Base-by-base conservation (phyloP, 768 basidiomycete species). In the Solioccasus polychromus region DNA sequence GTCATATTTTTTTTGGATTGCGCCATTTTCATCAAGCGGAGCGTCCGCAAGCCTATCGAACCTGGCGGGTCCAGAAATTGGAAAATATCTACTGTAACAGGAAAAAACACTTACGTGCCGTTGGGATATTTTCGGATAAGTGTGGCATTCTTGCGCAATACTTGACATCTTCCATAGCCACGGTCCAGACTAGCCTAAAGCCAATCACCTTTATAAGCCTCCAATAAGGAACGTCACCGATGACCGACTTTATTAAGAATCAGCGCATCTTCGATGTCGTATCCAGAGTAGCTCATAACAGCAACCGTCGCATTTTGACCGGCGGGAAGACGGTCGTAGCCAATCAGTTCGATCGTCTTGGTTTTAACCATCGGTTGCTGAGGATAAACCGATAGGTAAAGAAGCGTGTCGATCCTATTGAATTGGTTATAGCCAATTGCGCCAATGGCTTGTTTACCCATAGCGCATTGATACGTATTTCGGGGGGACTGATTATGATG, bases 311-410 rank as follows among this genome's bases (percentile, higher is more conserved):
- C 96, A 63, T 99, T 99, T 67, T 99, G 94, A 12, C 96, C 96
- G 5, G 96, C 96, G 5, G 96, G 96, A 5, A 99, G 78, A 50
- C 86, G 85, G 68, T 99, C 94, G 63, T 98, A 99, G 2, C 94
- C 95, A 45, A 97, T 80, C 42, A 99, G 69, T 64, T 99, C 96
- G 45, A 98, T 99, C 2, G 96, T 96, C 68, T 93, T 94, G 6
- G 96, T 96, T 68, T 98, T 97, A 50, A 97, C 94, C 95, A 99
- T 96, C 3, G 96, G 96, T 58, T 97, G 92, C 62, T 99, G 96
- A 19, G 96, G 96, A 58, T 99, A 99, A 9, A 97, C 93, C 28
- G 91, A 88, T 40, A 99, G 78, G 68, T 99, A 99, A n/a, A 99
- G 76, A 30, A 99, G 78, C 0, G 96, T 99, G 66, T 99, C 96